phyloP scores from a whole-genome alignment of 2,329 filamentous ascomycete species.

The Basipetospora chlamydospora region DNA sequence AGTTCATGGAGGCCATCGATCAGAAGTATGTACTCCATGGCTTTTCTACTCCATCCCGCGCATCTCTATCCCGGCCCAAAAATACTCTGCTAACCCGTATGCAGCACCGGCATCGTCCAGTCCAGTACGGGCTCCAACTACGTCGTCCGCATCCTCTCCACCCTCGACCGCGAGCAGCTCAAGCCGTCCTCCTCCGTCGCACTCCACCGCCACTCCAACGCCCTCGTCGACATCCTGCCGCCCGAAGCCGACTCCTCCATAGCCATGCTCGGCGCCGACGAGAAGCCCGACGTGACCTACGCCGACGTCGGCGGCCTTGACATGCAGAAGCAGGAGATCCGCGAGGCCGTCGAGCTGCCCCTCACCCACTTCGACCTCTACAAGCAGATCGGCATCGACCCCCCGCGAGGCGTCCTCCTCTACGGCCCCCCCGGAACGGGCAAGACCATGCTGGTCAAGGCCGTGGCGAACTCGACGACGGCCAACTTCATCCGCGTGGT shows the following conservation, averaged over 20 bases:
- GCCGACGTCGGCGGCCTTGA: conserved; percentile 94
- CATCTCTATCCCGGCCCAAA: conserved; percentile 1
- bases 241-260: conserved; percentile 98
- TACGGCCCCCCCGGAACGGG: conserved; percentile 93
- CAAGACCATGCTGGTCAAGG: conserved; percentile 97
- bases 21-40: conserved; percentile 58
- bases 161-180: conserved; percentile 91
- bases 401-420: conserved; percentile 85
- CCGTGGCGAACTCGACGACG: conserved; percentile 94
- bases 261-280: conserved; percentile 88
- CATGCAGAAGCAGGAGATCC: conserved; percentile 99
- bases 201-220: conserved; percentile 95
- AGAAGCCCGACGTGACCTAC: conserved; percentile 97
- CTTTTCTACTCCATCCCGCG: conserved; percentile 9
- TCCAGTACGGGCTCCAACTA: conserved; percentile 98
- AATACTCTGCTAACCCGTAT: not conserved
- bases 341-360: conserved; percentile 92
- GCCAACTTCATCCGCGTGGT: conserved; percentile 98
- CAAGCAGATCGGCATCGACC: conserved; percentile 98
- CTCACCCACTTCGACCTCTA: conserved; percentile 97
- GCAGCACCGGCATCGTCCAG: conserved; percentile 94
- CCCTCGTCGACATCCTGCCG: conserved; percentile 95
- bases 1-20: conserved; percentile 99
- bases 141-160: conserved; percentile 94
- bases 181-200: conserved; percentile 97